Base-by-base conservation (phyloP, 106 monocot genomes). In the Vanilla planifolia region DNA sequence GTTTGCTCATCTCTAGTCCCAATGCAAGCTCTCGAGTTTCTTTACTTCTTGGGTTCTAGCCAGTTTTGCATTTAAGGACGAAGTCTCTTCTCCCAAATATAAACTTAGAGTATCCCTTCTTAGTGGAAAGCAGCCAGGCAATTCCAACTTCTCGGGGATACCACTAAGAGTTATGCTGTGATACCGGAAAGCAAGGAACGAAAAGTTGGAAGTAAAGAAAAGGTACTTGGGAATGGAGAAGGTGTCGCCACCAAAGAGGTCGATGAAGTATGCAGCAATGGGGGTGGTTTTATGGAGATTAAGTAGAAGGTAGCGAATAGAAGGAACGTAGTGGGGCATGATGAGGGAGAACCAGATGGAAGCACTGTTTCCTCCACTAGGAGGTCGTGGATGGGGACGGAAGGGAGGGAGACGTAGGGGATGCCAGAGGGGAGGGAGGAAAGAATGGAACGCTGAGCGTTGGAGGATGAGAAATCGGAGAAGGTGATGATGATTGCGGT, bases 21-120 rank as follows among this genome's bases (percentile, higher is more conserved):
- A 60, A n/a, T 0, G 83, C 80, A 16, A 89, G 53, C 67, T 89
- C 88, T 11, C 24, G 42, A 80, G 39, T 61, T 70, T 78, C 1
- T 55, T 59, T n/a, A 55, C 81, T 80, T n/a, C 65, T 60, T 3
- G 43, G 17, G 11, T 34, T 13, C 8, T 13, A 5, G n/a, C 15
- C 11, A 9, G 32, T 16, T 15, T 71, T 71, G 51, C 0, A 1
- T 10, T 2, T 28, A 0, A 46, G 62, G 40, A 77, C 64, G 33
- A 86, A 14, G 10, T 78, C 82, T 0, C 86, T 82, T 13, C 74
- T 25, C 8, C 71, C 48, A 47, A 80, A 89, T 2, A 61, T 6
- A 1, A 70, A 66, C 71, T 79, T 86, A 13, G 44, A 27, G 15
- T 35, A 0, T 65, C 58, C 2, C 79, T 17, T 20, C 62, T 37